These are phyloP conservation scores for Lumnitzera littorea DNA, from an alignment of 345 rosid species.

Conservation along the genomic window DNA sequence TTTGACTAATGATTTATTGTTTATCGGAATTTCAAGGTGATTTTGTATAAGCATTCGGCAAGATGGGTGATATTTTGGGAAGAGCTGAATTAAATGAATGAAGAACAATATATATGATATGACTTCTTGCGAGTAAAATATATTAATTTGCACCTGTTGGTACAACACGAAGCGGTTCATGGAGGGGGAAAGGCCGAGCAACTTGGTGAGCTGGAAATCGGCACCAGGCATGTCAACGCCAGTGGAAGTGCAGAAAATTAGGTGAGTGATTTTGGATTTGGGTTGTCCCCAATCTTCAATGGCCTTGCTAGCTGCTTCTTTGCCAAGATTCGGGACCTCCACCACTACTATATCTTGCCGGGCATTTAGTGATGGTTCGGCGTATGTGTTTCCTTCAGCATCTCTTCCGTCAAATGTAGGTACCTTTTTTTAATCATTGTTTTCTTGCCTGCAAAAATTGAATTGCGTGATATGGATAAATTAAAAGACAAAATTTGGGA, in stretches of 20 bases:
- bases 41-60: too few species aligned
- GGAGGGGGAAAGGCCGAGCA: slow-evolving; percentile 68
- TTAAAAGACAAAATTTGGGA: too few species aligned
- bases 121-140: too few species aligned
- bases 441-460: slow-evolving; percentile 43
- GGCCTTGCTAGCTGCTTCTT: slow-evolving; percentile 70
- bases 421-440: slow-evolving; percentile 58
- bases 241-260: slow-evolving; percentile 76
- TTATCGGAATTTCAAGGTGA: too few species aligned
- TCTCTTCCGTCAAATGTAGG: slow-evolving; percentile 64
- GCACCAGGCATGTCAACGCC: slow-evolving; percentile 96
- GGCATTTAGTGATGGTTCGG: slow-evolving; percentile 64
- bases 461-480: too few species aligned
- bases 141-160: slow-evolving; percentile 23
- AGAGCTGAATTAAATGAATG: too few species aligned
- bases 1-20: too few species aligned
- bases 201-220: slow-evolving; percentile 84
- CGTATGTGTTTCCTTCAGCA: slow-evolving; percentile 52
- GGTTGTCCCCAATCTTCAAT: slow-evolving; percentile 86
- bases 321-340: slow-evolving; percentile 71
- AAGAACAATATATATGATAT: too few species aligned
- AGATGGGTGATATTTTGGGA: too few species aligned
- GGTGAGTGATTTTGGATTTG: slow-evolving; percentile 76
- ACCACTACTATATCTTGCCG: slow-evolving; percentile 79
- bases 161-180: slow-evolving; percentile 72